These are phyloP conservation scores for Ophiosphaerella herpotricha DNA, from an alignment of 2,329 filamentous ascomycete genomes.

Conservation along the genomic window DNA sequence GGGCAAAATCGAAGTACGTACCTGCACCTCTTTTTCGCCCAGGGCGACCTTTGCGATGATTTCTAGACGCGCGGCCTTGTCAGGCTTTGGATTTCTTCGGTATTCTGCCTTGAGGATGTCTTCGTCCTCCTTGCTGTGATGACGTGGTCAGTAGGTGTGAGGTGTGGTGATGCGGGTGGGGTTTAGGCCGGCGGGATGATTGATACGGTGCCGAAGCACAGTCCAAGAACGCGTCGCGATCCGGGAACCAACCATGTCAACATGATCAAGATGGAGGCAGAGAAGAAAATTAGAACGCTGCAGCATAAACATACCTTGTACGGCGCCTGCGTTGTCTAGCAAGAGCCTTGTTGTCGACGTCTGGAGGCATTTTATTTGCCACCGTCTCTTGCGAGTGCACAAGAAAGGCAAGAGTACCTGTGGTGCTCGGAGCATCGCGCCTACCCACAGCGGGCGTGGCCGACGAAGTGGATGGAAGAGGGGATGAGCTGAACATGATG, in stretches of 20 bases:
- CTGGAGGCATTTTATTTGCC: conserved; percentile 60
- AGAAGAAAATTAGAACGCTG: background rate
- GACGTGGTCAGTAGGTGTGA: conserved; percentile 30
- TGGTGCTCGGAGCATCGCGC: conserved; percentile 29
- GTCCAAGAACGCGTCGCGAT: conserved; percentile 34
- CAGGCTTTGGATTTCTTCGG: conserved; percentile 82
- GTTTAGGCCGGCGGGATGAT: conserved; percentile 20
- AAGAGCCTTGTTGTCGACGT: conserved; percentile 63
- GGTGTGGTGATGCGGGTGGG: conserved; percentile 27
- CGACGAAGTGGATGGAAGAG: conserved; percentile 32
- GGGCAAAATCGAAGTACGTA: conserved; percentile 53
- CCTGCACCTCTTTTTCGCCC: conserved; percentile 96
- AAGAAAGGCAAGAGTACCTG: conserved; percentile 58
- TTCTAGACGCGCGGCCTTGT: conserved; percentile 82
- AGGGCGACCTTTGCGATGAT: conserved; percentile 86
- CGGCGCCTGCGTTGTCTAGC: conserved; percentile 65
- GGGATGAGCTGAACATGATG: conserved; percentile 29
- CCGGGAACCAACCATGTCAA: conserved; percentile 21
- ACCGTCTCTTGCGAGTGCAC: conserved; percentile 63
- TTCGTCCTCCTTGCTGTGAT: conserved; percentile 71
- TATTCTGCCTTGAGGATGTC: conserved; percentile 86
- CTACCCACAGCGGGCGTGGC: conserved; percentile 17
- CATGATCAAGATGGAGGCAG: conserved; percentile 16
- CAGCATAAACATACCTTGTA: conserved; percentile 58
- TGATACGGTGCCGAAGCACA: conserved; percentile 28